These are phyloP conservation scores for Trichoderma harzianum DNA, from an alignment of 2,329 filamentous ascomycete genomes.

Conservation along the genomic window DNA sequence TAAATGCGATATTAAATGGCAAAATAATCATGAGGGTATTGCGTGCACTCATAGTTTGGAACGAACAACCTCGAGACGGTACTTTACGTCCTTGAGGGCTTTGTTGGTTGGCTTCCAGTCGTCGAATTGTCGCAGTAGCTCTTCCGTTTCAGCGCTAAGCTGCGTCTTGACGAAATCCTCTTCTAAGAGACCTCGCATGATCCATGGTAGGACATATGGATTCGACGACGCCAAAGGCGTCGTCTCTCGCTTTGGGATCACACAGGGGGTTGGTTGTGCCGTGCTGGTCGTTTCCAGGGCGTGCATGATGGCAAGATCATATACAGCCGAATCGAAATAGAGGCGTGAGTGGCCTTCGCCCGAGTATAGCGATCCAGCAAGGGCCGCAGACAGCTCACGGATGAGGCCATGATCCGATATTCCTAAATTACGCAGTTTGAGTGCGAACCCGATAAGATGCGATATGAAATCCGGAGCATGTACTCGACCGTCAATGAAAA, in stretches of 20 bases:
- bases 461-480: conserved; percentile 93
- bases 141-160: conserved; percentile 69
- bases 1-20: neutral
- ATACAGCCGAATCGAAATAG: conserved; percentile 85
- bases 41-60: conserved; percentile 65
- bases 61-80: conserved; percentile 83
- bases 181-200: conserved; percentile 88
- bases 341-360: conserved; percentile 92
- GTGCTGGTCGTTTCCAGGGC: conserved; percentile 67
- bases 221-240: conserved; percentile 56
- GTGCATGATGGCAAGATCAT: conserved; percentile 72
- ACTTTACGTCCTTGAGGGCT: conserved; percentile 92
- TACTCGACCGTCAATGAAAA: conserved; percentile 89
- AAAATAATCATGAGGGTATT: neutral
- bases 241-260: conserved; percentile 24
- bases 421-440: conserved; percentile 91
- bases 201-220: conserved; percentile 90
- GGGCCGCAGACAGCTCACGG: conserved; percentile 79
- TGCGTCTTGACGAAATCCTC: conserved; percentile 87
- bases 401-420: conserved; percentile 91
- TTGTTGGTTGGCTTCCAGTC: conserved; percentile 90
- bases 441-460: conserved; percentile 85
- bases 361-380: conserved; percentile 86
- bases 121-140: conserved; percentile 84
- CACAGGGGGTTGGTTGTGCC: conserved; percentile 26